These are phyloP conservation scores for Nematocida ausubeli DNA, from an alignment of 371 early-diverging fungal genomes.

Conservation along the genomic window DNA sequence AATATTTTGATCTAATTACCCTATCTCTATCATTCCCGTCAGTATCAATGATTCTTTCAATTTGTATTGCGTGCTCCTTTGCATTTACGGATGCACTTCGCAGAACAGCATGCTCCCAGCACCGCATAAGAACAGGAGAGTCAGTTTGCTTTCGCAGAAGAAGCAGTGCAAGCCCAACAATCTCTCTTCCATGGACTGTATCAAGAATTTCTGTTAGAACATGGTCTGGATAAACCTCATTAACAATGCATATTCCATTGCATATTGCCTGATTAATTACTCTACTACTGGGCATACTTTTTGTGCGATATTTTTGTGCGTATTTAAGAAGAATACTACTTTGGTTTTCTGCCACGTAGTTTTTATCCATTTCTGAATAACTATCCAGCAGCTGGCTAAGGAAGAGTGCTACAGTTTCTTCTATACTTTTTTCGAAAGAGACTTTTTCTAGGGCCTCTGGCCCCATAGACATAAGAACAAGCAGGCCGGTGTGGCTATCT, in stretches of 20 bases:
- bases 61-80: conserved; percentile 5
- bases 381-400: too few relatives aligned
- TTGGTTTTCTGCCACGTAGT: too few relatives aligned
- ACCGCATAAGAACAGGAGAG: background rate
- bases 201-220: background rate
- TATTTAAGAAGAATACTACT: too few relatives aligned
- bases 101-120: conserved; percentile 1
- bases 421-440: background rate
- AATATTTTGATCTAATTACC: conserved; percentile 1
- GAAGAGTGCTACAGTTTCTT: too few relatives aligned
- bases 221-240: background rate
- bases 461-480: background rate
- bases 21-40: too few relatives aligned
- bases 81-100: background rate
- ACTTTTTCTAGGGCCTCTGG: background rate
- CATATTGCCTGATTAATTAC: background rate
- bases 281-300: background rate
- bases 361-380: too few relatives aligned
- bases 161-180: background rate
- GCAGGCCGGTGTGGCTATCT: background rate
- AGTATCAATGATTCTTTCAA: background rate
- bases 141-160: background rate
- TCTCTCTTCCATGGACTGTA: background rate
- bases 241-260: background rate
- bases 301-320: too few relatives aligned